Base-by-base conservation (phyloP, 73 alveolate genomes). In the Paramecium sexaurelia region DNA sequence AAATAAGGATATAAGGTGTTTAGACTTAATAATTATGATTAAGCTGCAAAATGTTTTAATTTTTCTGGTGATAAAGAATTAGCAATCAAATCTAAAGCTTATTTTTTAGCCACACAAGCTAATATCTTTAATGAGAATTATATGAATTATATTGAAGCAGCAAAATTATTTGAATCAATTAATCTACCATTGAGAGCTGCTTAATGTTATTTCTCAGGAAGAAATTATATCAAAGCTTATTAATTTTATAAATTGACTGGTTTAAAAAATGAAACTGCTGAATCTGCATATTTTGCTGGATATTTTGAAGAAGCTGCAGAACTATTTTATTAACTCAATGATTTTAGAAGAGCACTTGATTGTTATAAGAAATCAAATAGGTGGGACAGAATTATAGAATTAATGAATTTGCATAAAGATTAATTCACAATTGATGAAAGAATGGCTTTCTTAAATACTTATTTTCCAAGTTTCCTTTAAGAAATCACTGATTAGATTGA, bases 11-110 rank as follows among this genome's bases (percentile, higher is more conserved):
- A 92, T 43, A 95, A 94, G 73, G 90, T 96, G 94, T 95, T 96
- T 89, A 93, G 91, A 84, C 92, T 92, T 92, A 94, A 96, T 85
- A 95, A 86, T 91, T 96, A 94, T 73, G 97, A 95, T 6, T 92
- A 94, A 27, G 99, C 99, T 7, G 87, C 36, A 61, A 87, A 94
- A 78, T 96, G 99, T 69, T 96, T 96, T 92, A 47, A 35, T 27
- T 66, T 55, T 55, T 94, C 97, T 13, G 92, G 91, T 7, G 99
- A 96, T 55, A 90, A 91, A 7, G 87, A 56, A 57, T 93, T 95
- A 20, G 93, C 87, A 29, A 22, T 26, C 71, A 96, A 95, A 55
- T 87, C 97, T 39, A 40, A 37, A 32, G 98, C 99, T 6, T 93
- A 92, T 75, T 27, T 45, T 20, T 51, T 85, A 41, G 99, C 99